Percentiles rank a stretch among this genome's conserved stretches.
phyloP scores from a whole-genome alignment of 1,284 basidiomycete species.

The Rugiboletus extremiorientalis region DNA sequence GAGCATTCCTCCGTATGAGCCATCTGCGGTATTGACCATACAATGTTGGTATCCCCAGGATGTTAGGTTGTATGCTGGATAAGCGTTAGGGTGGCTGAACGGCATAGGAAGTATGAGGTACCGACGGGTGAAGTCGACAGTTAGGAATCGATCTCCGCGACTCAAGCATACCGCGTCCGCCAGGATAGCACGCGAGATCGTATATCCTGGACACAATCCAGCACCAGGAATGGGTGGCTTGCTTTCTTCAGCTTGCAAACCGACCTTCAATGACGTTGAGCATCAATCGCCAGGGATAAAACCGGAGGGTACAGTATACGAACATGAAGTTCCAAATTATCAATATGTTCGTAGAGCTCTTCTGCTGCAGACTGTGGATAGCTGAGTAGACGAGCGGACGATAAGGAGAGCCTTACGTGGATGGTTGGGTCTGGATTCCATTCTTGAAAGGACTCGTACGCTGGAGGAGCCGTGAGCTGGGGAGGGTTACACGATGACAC shows the following conservation, averaged over 20 bases:
- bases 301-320: conserved; percentile 13
- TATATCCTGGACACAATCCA: conserved; percentile 85
- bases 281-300: background rate
- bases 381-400: conserved; percentile 1
- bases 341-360: conserved; percentile 69
- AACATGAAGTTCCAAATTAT: conserved; percentile 76
- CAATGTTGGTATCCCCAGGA: conserved; percentile 77
- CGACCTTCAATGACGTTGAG: conserved; percentile 44
- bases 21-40: conserved; percentile 60
- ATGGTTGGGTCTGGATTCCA: conserved; percentile 77
- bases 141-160: conserved; percentile 78
- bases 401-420: conserved; percentile 41
- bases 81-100: background rate
- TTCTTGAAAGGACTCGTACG: conserved; percentile 64
- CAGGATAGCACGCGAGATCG: conserved; percentile 82
- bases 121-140: conserved; percentile 70
- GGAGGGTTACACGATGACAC: background rate
- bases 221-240: conserved; percentile 73
- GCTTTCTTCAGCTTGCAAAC: conserved; percentile 75
- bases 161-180: conserved; percentile 77
- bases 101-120: conserved; percentile 5
- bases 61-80: conserved; percentile 68
- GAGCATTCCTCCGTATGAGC: conserved; percentile 71
- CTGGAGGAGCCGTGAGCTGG: conserved; percentile 30
- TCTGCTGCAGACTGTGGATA: conserved; percentile 57